Base-by-base conservation (phyloP, 169 alveolate genomes). In the Babesia sp. region DNA sequence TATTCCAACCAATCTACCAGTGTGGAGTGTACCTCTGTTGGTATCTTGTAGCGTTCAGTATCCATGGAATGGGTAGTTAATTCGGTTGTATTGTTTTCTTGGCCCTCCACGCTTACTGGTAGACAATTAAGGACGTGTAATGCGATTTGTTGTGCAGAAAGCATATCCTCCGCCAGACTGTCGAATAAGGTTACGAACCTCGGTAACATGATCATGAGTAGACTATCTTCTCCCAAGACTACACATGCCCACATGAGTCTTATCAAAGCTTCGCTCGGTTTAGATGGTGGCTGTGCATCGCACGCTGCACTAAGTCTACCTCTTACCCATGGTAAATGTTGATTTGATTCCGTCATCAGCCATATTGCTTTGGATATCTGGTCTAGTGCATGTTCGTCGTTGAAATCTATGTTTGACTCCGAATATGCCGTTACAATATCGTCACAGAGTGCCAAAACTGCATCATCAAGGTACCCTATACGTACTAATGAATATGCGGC, bases 1-100 rank as follows among this genome's bases (percentile, higher is more conserved):
- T 72, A 71, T 1, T 81, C 85, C 45, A 72, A 68, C 89, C 84
- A 71, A 54, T 81, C 89, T 29, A 11, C 31, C 50, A 71, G 80
- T 0, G 61, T 61, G 39, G 29, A n/a, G 29, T 53, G 54, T 46
- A 55, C 39, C 7, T 31, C 68, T 3, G 39, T 11, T 0, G 45
- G n/a, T 0, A 67, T 18, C 42, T 14, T 8, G 41, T 26, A 44
- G n/a, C 20, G 12, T n/a, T 64, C 60, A 14, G 33, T 48, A 39
- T 16, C 18, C 20, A 9, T 12, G 29, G 14, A 5, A n/a, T 39
- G 29, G 33, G 28, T 28, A n/a, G 6, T 22, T 5, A 34, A 16
- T 1, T 20, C 6, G 3, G 34, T 20, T 16, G 66, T 29, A 22
- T 31, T 28, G 0, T 20, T 12, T 20, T 36, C 53, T 12, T 12